Evolutionary conservation across 2,329 filamentous ascomycete species (phyloP), one percentile per base, ranked within the genome.

Genomic region (Pyrenochaeta sp.): DNA sequence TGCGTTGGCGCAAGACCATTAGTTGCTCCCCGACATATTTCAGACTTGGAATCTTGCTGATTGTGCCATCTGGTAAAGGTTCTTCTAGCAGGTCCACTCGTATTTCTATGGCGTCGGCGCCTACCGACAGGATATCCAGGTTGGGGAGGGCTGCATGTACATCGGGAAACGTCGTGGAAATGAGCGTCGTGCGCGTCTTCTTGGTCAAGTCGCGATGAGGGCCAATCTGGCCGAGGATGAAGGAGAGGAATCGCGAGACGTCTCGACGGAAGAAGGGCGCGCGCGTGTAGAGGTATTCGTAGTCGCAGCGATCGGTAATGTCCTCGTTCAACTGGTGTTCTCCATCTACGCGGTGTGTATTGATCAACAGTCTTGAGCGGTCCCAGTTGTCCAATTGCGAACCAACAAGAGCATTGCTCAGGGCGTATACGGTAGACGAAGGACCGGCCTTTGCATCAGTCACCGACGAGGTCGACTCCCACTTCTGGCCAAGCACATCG

Each of bases 101-200:
- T 38, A 95, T 82, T 68, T 96, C 90, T 28, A 95, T 87, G 0
- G 89, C 89, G 71, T 96, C 90, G 11, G 89, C 87, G 24, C 90
- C 90, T 3, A 95, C 90, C 0, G 90, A 94, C 30, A 95, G 74
- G 38, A 95, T 94, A 68, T 94, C 89, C 46, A 96, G 79, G 63
- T 95, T 94, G 1, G 89, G 88, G 32, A 95, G 76, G 7, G 90
- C 90, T 3, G 88, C 86, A 49, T 87, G 86, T 7, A 96, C 88
- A 65, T 96, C 89, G 0, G 90, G 88, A 55, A 95, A 95, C 0
- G 90, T 95, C 1, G 89, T 94, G 4, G 90, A 94, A 54, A 95
- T 90, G 63, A 94, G 85, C 58, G 89, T 92, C 0, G 89, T 94
- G 61, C 89, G 81, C 27, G 83, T 80, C 65, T 94, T 94, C 36